These are phyloP conservation scores for Pichia sp. DNA, from an alignment of 1,139 yeast genomes.

Conservation along the genomic window DNA sequence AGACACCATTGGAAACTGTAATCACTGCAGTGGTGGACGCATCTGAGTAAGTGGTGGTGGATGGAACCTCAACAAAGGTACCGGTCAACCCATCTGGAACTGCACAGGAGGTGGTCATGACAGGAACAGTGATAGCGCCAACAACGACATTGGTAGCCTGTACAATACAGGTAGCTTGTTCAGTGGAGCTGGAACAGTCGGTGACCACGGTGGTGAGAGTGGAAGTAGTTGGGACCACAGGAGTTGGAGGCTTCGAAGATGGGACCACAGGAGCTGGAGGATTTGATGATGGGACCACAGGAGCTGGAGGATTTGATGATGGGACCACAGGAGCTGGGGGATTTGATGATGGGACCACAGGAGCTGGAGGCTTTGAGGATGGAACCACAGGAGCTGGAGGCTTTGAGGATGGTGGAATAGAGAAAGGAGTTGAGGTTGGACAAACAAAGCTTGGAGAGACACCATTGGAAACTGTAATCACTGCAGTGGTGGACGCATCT, in stretches of 20 bases:
- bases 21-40: slow-evolving; percentile 3
- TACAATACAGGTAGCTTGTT: slow-evolving; percentile 5
- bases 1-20: slow-evolving; percentile 8
- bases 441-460: slow-evolving; percentile 10
- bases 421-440: slow-evolving; percentile 1
- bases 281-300: not conserved
- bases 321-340: not conserved
- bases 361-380: slow-evolving; percentile 9
- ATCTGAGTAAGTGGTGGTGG: slow-evolving; percentile 1
- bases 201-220: slow-evolving; percentile 2
- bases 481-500: slow-evolving; percentile 6
- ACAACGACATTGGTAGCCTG: slow-evolving; percentile 2
- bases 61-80: slow-evolving; percentile 1
- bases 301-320: slow-evolving; percentile 6
- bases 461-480: slow-evolving; percentile 7
- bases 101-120: slow-evolving; percentile 8
- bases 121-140: slow-evolving; percentile 1
- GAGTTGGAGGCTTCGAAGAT: not conserved
- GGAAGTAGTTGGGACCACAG: not conserved
- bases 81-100: slow-evolving; percentile 4
- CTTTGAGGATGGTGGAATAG: not conserved
- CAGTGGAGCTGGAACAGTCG: slow-evolving; percentile 4
- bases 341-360: too few species aligned
- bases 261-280: not conserved
- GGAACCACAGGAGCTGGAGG: not conserved